Conservation (phyloP, 768 basidiomycete genomes). For the Auricularia heimuer region DNA sequence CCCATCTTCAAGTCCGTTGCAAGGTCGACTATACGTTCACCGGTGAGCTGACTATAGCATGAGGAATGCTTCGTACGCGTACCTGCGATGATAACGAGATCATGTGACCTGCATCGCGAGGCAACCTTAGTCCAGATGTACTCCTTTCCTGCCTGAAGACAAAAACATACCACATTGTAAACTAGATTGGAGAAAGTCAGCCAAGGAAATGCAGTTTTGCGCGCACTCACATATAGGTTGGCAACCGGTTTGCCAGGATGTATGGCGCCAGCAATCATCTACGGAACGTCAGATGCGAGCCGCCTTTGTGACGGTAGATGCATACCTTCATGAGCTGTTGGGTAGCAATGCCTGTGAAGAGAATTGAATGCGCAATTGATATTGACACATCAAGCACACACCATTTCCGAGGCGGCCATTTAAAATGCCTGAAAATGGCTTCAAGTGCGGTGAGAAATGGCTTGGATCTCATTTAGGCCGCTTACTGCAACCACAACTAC, state of each 20-base stretch:
- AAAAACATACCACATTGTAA: conserved; percentile 45
- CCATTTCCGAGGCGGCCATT: neutral
- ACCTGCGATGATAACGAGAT: conserved; percentile 28
- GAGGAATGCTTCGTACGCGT: conserved; percentile 19
- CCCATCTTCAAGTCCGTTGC: conserved; percentile 29
- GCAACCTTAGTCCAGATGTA: too few species aligned
- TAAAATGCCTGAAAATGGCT: neutral
- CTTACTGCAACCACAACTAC: conserved; percentile 8
- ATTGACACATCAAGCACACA: neutral
- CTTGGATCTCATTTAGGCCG: neutral
- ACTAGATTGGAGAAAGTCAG: conserved; percentile 24
- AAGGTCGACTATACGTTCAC: conserved; percentile 36
- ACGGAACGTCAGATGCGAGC: conserved; percentile 16
- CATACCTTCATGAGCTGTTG: conserved; percentile 5
- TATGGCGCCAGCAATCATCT: conserved; percentile 52
- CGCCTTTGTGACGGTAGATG: neutral
- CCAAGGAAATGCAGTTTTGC: neutral
- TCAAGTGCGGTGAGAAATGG: neutral
- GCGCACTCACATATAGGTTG: conserved; percentile 48
- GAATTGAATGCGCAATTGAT: neutral
- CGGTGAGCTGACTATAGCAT: too few species aligned
- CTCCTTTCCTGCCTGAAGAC: too few species aligned
- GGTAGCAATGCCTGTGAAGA: conserved; percentile 1
- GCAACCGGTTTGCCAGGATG: conserved; percentile 58
- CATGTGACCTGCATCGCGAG: conserved; percentile 37